Evolutionary conservation across 805 yeast species (phyloP).

Genomic region (Yarrowia sp.): DNA sequence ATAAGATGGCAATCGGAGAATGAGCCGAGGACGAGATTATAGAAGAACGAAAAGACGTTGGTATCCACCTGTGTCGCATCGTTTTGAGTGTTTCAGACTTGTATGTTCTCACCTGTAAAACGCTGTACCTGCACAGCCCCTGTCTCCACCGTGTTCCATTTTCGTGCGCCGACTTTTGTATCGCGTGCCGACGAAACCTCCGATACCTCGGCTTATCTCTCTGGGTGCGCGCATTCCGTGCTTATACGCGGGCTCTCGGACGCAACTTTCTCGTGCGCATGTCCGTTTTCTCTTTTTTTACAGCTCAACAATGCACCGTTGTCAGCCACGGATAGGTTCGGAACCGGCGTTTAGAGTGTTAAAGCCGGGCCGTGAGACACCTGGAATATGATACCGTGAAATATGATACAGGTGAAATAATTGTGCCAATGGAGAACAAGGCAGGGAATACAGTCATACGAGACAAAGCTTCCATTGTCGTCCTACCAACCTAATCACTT

Average conservation of each 20-base stretch:
- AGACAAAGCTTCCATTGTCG: too few relatives aligned
- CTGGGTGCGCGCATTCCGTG: conserved; percentile 22
- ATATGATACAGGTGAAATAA: too few relatives aligned
- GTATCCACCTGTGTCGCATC: too few relatives aligned
- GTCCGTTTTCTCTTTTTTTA: too few relatives aligned
- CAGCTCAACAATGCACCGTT: background rate
- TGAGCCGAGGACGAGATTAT: background rate
- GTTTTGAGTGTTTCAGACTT: too few relatives aligned
- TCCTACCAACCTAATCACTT: too few relatives aligned
- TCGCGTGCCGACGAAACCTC: conserved; percentile 51
- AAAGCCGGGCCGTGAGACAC: too few relatives aligned
- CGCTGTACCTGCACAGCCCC: background rate
- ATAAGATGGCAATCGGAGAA: background rate
- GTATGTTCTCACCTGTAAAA: too few relatives aligned
- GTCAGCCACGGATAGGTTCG: background rate
- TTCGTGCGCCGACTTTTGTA: background rate
- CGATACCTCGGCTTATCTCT: conserved; percentile 31
- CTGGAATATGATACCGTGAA: too few relatives aligned
- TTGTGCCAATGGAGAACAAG: too few relatives aligned
- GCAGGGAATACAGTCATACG: too few relatives aligned
- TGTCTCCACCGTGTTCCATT: background rate
- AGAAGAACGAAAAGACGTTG: too few relatives aligned
- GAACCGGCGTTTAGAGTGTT: background rate
- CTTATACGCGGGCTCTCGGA: conserved; percentile 17
- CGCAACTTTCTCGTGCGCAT: background rate